phyloP scores from a whole-genome alignment of 257 asterid genomes.

The Solanum sparsipilum region DNA sequence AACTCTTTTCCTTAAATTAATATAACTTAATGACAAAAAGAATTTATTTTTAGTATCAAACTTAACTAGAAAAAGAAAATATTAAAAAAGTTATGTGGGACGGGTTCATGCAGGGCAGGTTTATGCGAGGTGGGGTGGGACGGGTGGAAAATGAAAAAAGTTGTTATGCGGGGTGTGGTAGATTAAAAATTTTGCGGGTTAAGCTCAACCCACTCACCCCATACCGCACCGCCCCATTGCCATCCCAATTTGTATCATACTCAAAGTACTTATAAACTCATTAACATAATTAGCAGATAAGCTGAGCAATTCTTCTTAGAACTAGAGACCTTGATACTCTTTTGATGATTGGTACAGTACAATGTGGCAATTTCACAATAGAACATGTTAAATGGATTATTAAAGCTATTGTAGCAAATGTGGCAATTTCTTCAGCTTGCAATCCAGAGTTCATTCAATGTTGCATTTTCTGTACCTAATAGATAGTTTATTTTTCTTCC shows the following conservation, averaged over 20 bases:
- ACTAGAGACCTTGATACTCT: neutral
- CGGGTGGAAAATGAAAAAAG: neutral
- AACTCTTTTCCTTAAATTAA: no score
- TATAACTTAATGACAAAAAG: no score
- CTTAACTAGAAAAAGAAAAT: neutral
- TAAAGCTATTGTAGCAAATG: neutral
- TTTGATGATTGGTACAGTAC: neutral
- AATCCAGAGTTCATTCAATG: neutral
- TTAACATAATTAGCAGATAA: neutral
- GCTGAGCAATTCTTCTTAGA: neutral
- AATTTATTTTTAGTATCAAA: neutral
- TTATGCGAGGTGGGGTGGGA: no score
- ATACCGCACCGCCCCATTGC: neutral
- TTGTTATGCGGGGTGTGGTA: accelerated
- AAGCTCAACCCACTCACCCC: neutral
- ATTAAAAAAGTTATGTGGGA: no score
- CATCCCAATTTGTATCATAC: neutral
- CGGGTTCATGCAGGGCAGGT: no score
- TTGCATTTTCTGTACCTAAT: neutral
- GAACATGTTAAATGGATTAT: neutral
- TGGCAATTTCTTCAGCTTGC: neutral
- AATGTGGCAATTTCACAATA: neutral
- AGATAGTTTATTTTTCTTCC: neutral
- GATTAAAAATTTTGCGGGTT: no score
- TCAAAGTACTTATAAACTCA: neutral